Base-by-base conservation (phyloP, 1,284 basidiomycete genomes). In the Mycocalia duriaeana region DNA sequence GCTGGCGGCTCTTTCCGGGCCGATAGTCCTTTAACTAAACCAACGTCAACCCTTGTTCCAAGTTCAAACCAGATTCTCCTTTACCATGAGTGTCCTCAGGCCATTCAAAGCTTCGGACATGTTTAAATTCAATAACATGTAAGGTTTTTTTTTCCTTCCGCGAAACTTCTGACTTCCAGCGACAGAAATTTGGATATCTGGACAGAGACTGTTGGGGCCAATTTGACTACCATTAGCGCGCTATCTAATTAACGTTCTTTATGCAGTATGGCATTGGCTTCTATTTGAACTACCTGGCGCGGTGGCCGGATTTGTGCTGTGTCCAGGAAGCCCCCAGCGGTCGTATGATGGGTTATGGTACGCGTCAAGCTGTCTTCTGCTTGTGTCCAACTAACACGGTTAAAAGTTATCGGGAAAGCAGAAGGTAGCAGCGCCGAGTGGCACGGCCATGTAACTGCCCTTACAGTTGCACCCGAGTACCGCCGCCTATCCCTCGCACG, bases 101-200 rank as follows among this genome's bases (percentile, higher is more conserved):
- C 85, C 91, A 11, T 93, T 95, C 71, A 76, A 77, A 58, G 90
- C 91, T 13, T 80, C 82, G 0, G 92, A 95, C 63, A 76, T 95
- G 66, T 94, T 95, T 76, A 85, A 78, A 56, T 94, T 94, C 71
- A 95, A 95, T 65, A 91, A 92, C 61, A 76, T 91, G 89, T 88
- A 56, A 55, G n/a, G 76, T 65, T 5, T 22, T 39, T 11, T 45
- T 44, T 16, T 24, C 19, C 4, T 22, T 20, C 3, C 46, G 19
- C 26, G 18, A 22, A 5, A 16, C 5, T 16, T 25, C 42, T 51
- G 9, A 50, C 40, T 43, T 38, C 19, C 20, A 46, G 26, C 31
- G 48, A 1, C 60, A 93, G 93, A 50, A 95, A 95, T 64, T 70
- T 94, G 59, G 92, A 95, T 64, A 74, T 93, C 46, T 95, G 90